Evolutionary conservation across 1,139 yeast species (phyloP).

Genomic region (Magnusiomyces fungicola): DNA sequence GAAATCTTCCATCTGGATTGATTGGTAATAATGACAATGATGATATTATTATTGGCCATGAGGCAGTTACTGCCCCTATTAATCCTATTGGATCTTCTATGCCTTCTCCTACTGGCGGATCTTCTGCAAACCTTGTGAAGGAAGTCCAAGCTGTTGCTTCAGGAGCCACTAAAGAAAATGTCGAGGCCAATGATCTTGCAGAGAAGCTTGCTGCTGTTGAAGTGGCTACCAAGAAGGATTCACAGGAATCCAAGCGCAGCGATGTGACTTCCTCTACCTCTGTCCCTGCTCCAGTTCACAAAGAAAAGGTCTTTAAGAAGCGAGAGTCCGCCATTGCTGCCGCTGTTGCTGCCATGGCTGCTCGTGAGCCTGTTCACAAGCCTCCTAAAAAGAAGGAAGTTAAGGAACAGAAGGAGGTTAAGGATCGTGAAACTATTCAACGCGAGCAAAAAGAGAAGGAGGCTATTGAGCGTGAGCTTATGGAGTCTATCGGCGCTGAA

Average conservation of each 20-base stretch:
- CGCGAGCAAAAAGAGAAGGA: constrained; percentile 6
- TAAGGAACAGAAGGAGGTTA: constrained; percentile 11
- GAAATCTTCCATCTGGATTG: too few relatives aligned
- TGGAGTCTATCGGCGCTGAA: constrained; percentile 6
- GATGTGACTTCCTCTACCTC: constrained; percentile 10
- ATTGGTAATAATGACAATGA: background rate
- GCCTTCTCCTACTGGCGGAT: background rate
- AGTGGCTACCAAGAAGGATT: background rate
- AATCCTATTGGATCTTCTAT: background rate
- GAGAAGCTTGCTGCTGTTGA: background rate
- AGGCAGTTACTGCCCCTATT: background rate
- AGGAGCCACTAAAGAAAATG: background rate
- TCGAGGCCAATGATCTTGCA: constrained; percentile 1
- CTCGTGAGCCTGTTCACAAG: constrained; percentile 10
- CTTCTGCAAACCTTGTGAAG: background rate
- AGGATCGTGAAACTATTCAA: constrained; percentile 4
- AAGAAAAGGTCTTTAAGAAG: constrained; percentile 7
- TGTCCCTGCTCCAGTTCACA: too few relatives aligned
- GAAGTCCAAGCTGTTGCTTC: constrained; percentile 1
- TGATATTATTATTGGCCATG: too few relatives aligned
- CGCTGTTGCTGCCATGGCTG: constrained; percentile 10
- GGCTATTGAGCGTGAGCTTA: constrained; percentile 9
- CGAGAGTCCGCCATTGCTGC: constrained; percentile 5
- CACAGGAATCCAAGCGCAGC: constrained; percentile 4
- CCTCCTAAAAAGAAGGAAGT: constrained; percentile 11